Conservation (phyloP, 768 basidiomycete genomes). For the Mycena capillaripes region DNA sequence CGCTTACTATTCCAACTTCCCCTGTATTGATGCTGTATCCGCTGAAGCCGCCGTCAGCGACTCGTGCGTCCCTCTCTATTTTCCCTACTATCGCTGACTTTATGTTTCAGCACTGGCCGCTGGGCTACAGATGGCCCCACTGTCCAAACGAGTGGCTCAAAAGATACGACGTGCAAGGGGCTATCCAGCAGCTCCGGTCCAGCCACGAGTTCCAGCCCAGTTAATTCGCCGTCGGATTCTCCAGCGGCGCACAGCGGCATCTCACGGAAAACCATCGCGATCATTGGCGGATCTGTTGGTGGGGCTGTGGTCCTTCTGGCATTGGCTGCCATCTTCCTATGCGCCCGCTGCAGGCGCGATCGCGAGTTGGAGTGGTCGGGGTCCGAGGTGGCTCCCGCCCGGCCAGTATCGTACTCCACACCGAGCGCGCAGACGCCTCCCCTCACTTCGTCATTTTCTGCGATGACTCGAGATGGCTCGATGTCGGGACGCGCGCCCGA, state of each 20-base stretch:
- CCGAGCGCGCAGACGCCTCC: neutral
- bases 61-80: conserved; percentile 13
- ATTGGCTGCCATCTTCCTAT: neutral
- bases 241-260: neutral
- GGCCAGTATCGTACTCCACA: neutral
- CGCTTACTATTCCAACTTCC: neutral
- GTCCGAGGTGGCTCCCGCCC: neutral
- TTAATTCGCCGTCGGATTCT: neutral
- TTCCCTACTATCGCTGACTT: conserved; percentile 1
- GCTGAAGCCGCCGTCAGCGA: conserved; percentile 19
- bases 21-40: conserved; percentile 2
- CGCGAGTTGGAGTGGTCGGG: neutral
- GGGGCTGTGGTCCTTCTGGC: neutral
- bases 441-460: neutral
- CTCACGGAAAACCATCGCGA: neutral
- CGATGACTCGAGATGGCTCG: neutral
- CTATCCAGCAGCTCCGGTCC: neutral
- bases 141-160: neutral
- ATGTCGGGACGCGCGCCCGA: neutral
- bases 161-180: neutral
- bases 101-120: conserved; percentile 2
- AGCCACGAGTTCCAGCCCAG: neutral
- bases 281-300: neutral
- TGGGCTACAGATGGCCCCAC: conserved; percentile 13
- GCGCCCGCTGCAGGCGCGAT: neutral